Conservation (phyloP, 1,284 basidiomycete species). For the Meira nashicola region DNA sequence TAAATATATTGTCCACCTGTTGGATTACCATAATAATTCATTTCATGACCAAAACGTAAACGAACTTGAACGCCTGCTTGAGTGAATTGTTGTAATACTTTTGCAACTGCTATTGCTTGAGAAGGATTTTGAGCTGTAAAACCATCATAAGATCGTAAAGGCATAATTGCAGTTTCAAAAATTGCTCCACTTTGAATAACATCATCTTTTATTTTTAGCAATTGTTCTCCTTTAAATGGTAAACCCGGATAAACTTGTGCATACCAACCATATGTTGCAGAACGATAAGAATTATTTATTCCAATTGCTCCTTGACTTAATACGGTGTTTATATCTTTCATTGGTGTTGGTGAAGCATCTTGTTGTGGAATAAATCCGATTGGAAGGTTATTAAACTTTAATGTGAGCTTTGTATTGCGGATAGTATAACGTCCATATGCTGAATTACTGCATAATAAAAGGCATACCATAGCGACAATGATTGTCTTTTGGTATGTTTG, state of each 20-base stretch:
- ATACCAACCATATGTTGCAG: conserved; percentile 7
- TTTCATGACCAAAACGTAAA: not conserved
- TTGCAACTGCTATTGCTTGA: not conserved
- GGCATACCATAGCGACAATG: too few relatives aligned
- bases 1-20: too few relatives aligned
- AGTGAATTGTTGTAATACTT: conserved; percentile 11
- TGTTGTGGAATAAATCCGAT: conserved; percentile 1
- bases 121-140: not conserved
- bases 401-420: too few relatives aligned
- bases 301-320: not conserved
- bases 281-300: not conserved
- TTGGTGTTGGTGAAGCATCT: conserved; percentile 1
- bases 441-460: too few relatives aligned
- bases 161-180: conserved; percentile 21
- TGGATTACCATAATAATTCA: too few relatives aligned
- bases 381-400: not conserved
- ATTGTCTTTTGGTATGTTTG: too few relatives aligned
- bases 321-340: conserved; percentile 1
- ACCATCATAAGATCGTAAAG: not conserved
- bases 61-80: conserved; percentile 12
- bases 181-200: conserved; percentile 19
- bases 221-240: conserved; percentile 1
- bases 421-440: too few relatives aligned
- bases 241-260: not conserved
- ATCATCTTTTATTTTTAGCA: conserved; percentile 12